A percentile compares a stretch with the other conserved stretches of the same genome.
phyloP scores from a whole-genome alignment of 441 rosid species.

The Breynia disticha region DNA sequence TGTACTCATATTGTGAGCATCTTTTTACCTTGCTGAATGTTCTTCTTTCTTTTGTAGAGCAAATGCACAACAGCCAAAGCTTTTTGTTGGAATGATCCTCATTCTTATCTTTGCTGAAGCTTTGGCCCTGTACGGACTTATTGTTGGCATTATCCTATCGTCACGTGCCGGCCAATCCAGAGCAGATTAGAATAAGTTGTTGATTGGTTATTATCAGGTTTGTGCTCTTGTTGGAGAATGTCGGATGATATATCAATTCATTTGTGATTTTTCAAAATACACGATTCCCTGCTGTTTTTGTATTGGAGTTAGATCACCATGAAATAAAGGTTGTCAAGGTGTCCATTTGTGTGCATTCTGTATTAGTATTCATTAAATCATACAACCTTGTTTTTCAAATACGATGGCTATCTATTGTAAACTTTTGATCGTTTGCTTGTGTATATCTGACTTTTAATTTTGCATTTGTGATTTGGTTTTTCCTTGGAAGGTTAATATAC shows the following conservation, averaged over 20 bases:
- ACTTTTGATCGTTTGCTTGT: background rate
- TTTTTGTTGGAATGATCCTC: constrained; percentile 82
- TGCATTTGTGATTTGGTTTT: background rate
- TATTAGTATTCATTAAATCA: background rate
- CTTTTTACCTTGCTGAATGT: background rate
- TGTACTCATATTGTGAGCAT: background rate
- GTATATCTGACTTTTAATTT: background rate
- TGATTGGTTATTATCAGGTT: constrained; percentile 6
- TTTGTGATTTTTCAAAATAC: constrained; percentile 2
- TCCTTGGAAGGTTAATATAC: too few species aligned
- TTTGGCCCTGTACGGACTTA: constrained; percentile 70
- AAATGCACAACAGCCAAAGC: constrained; percentile 86
- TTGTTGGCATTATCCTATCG: constrained; percentile 76
- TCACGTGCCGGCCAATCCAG: constrained; percentile 85
- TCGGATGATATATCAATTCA: constrained; percentile 4
- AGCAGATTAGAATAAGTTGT: constrained; percentile 38
- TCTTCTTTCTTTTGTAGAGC: constrained; percentile 36
- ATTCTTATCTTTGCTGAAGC: constrained; percentile 84
- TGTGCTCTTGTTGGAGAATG: constrained; percentile 2
- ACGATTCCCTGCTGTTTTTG: constrained; percentile 4
- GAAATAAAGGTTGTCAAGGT: constrained; percentile 12
- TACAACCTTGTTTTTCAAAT: constrained; percentile 1
- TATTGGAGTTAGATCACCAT: background rate
- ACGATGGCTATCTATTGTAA: background rate
- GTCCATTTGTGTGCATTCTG: background rate